Evolutionary conservation across 441 rosid genomes (phyloP).

Genomic region (Adansonia grandidieri): DNA sequence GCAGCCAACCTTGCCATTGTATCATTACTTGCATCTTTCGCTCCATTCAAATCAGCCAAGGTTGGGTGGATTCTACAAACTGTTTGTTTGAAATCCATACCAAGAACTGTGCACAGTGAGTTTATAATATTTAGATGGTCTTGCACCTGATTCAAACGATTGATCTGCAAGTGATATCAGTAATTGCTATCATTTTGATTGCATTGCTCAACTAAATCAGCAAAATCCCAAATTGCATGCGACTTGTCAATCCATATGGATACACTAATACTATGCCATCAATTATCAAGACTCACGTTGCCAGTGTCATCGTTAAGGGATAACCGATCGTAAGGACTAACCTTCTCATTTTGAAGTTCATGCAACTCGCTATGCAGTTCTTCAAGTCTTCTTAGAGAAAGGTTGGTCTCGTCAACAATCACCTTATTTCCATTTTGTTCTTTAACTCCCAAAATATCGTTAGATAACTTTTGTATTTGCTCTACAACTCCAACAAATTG

Average conservation of each 20-base stretch:
- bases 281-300: not conserved
- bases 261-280: not conserved
- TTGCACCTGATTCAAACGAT: constrained; percentile 55
- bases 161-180: constrained; percentile 42
- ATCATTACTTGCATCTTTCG: constrained; percentile 52
- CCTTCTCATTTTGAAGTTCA: constrained; percentile 77
- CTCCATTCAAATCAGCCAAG: constrained; percentile 45
- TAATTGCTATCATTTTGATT: not conserved
- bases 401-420: constrained; percentile 57
- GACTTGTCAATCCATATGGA: not conserved
- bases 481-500: constrained; percentile 61
- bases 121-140: constrained; percentile 45
- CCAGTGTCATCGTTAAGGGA: not conserved
- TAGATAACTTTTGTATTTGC: constrained; percentile 54
- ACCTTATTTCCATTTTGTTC: constrained; percentile 37
- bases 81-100: constrained; percentile 55
- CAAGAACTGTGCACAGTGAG: constrained; percentile 67
- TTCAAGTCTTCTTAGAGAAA: constrained; percentile 64
- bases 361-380: constrained; percentile 50
- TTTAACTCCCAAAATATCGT: constrained; percentile 50
- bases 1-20: constrained; percentile 59
- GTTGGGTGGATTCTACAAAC: constrained; percentile 53
- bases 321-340: constrained; percentile 24
- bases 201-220: constrained; percentile 2
- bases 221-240: not conserved